Evolutionary conservation across 768 basidiomycete species (phyloP).

Genomic region (Gautieria morchelliformis): DNA sequence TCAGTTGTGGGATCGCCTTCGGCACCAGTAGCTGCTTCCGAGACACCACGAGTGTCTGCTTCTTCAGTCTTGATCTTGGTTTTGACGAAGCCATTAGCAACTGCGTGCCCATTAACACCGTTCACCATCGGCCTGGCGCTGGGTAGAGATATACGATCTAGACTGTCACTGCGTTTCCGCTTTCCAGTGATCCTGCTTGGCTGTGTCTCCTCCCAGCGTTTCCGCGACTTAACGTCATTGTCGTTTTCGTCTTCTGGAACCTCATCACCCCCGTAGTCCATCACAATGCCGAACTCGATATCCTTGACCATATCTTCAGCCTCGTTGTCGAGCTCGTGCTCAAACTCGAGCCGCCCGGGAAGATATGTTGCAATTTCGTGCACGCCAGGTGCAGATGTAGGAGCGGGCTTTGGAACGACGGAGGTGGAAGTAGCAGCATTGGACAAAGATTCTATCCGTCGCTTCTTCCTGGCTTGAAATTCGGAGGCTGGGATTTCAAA

Average conservation of each 20-base stretch:
- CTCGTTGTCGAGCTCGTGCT: constrained; percentile 95
- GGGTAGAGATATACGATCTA: background rate
- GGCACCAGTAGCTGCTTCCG: constrained; percentile 20
- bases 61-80: constrained; percentile 8
- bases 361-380: constrained; percentile 92
- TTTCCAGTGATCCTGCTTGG: constrained; percentile 18
- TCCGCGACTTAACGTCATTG: constrained; percentile 50
- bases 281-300: constrained; percentile 88
- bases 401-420: constrained; percentile 54
- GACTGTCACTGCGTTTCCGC: constrained; percentile 10
- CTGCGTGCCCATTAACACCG: constrained; percentile 25
- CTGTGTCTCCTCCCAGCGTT: constrained; percentile 26
- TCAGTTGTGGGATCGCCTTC: constrained; percentile 41
- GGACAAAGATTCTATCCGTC: constrained; percentile 72
- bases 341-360: constrained; percentile 96
- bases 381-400: constrained; percentile 82
- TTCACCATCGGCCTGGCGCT: constrained; percentile 10
- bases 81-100: constrained; percentile 28
- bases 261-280: constrained; percentile 75
- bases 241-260: constrained; percentile 74
- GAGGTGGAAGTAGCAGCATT: constrained; percentile 44
- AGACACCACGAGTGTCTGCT: constrained; percentile 28
- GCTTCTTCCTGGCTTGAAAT: constrained; percentile 84
- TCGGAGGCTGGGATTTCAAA: constrained; percentile 72
- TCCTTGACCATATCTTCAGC: constrained; percentile 94